phyloP scores from a whole-genome alignment of 2,329 filamentous ascomycete genomes.

The Colletotrichum horii region DNA sequence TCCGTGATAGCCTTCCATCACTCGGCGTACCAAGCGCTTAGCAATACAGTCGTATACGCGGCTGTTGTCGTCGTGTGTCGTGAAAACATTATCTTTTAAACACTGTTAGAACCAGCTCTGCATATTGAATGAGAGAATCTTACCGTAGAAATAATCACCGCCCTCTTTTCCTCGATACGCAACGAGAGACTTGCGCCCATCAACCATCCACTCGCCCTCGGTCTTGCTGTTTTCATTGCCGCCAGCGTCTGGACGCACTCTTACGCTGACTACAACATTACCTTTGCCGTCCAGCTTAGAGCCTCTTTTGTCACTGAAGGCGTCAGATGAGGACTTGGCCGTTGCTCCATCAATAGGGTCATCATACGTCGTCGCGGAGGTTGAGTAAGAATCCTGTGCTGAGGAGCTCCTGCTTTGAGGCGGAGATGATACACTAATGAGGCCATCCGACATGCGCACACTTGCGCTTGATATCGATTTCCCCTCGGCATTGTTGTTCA shows the following conservation, averaged over 20 bases:
- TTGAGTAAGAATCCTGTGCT: conserved; percentile 90
- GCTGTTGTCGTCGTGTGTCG: conserved; percentile 90
- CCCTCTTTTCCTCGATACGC: conserved; percentile 87
- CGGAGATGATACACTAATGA: conserved; percentile 80
- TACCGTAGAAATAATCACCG: conserved; percentile 92
- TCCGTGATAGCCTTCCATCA: conserved; percentile 99
- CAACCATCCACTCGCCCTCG: conserved; percentile 91
- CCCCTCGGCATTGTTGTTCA: conserved; percentile 80
- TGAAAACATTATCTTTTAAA: conserved; percentile 88
- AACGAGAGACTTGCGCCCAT: conserved; percentile 81
- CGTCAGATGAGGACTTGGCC: conserved; percentile 31
- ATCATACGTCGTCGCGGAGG: conserved; percentile 87
- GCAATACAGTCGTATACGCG: conserved; percentile 94
- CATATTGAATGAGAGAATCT: conserved; percentile 28
- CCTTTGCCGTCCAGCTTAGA: conserved; percentile 79
- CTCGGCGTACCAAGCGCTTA: conserved; percentile 90
- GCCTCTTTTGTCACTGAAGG: conserved; percentile 46
- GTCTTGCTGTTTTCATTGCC: conserved; percentile 62
- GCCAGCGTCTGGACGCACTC: conserved; percentile 83
- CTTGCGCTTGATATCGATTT: conserved; percentile 71
- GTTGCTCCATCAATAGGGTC: conserved; percentile 67
- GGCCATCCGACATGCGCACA: conserved; percentile 73
- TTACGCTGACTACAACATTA: conserved; percentile 94
- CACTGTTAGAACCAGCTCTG: conserved; percentile 23
- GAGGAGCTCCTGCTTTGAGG: conserved; percentile 91